Evolutionary conservation across 495 filamentous ascomycete genomes (phyloP), one percentile per base, ranked within the genome.

Genomic region (Penicillium nucicola): DNA sequence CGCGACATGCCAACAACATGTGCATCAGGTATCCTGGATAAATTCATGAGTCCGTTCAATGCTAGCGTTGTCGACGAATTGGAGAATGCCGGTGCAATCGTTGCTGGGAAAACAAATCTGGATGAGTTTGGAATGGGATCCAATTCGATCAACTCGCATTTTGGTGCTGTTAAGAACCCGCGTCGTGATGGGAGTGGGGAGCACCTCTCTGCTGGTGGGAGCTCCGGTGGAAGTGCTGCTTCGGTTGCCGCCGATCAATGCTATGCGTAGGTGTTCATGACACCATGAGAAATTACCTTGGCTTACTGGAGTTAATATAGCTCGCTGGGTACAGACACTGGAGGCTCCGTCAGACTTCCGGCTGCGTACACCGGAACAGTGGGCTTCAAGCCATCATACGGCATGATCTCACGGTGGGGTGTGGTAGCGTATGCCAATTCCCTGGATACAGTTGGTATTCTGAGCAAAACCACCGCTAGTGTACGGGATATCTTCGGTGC

Each of bases 51-150:
- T 51, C 95, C 95, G 17, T 93, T 87, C 67, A 81, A 89, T 64
- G 91, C 93, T 7, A 92, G 88, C 3, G 89, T 96, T 30, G 82
- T 96, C 23, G 61, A 77, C 39, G 74, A 75, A 58, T 76, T 96
- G 38, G 77, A 81, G 54, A 60, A 74, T 42, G 76, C 82, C 17
- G 89, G 89, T 33, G 85, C 84, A 5, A 64, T 77, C 15, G 64
- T 95, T 4, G 75, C 81, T 13, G 87, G 86, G 7, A 97, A 96
- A 65, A 90, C 90, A 0, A 96, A 95, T 66, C 77, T 98, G 58
- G 93, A 98, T 75, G 93, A 97, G 64, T 98, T 97, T 69, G 93
- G 93, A 17, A 98, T 98, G 93, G 93, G 93, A 32, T 95, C 90
- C 10, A 88, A 97, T 70, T 90, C 89, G 13, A 79, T 77, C 2